phyloP scores from a whole-genome alignment of 805 yeast species.

The Helenozyma baotianmanensis region DNA sequence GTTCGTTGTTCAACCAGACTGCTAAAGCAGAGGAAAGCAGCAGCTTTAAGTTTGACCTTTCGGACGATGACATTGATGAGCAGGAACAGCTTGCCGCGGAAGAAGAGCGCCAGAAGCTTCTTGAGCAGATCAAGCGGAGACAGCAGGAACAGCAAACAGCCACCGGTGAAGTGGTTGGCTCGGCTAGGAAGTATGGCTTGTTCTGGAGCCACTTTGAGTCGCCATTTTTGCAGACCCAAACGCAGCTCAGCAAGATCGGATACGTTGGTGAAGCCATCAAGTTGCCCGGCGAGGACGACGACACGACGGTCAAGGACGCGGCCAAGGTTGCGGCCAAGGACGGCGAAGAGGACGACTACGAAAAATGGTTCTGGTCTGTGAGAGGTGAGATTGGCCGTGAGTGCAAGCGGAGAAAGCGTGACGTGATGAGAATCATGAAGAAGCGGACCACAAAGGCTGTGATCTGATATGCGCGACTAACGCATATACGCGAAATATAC shows the following conservation, averaged over 20 bases:
- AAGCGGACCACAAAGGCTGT: conserved; percentile 30
- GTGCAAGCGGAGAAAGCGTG: conserved; percentile 71
- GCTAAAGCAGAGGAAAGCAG: conserved; percentile 17
- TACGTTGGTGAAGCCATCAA: conserved; percentile 23
- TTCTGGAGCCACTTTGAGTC: conserved; percentile 84
- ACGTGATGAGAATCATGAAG: conserved; percentile 55
- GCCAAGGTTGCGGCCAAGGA: conserved; percentile 23
- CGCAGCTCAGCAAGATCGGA: conserved; percentile 63
- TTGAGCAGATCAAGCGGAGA: conserved; percentile 28
- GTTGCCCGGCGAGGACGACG: conserved; percentile 34
- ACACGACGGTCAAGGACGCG: conserved; percentile 7
- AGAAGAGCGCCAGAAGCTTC: conserved; percentile 20
- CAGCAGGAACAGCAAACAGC: conserved; percentile 22
- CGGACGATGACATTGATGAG: conserved; percentile 19
- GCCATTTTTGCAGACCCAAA: conserved; percentile 81
- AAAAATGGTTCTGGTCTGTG: conserved; percentile 73
- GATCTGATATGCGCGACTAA: not conserved
- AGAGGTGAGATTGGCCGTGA: conserved; percentile 78
- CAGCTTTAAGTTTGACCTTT: conserved; percentile 38
- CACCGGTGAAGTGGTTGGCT: conserved; percentile 11
- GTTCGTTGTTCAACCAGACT: conserved; percentile 55
- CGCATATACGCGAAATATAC: too few species aligned
- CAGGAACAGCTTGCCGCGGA: conserved; percentile 6
- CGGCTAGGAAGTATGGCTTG: conserved; percentile 38
- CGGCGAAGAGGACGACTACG: conserved; percentile 49